Evolutionary conservation across 1,284 basidiomycete species (phyloP).

Genomic region (Cryptococcus amylolentus): DNA sequence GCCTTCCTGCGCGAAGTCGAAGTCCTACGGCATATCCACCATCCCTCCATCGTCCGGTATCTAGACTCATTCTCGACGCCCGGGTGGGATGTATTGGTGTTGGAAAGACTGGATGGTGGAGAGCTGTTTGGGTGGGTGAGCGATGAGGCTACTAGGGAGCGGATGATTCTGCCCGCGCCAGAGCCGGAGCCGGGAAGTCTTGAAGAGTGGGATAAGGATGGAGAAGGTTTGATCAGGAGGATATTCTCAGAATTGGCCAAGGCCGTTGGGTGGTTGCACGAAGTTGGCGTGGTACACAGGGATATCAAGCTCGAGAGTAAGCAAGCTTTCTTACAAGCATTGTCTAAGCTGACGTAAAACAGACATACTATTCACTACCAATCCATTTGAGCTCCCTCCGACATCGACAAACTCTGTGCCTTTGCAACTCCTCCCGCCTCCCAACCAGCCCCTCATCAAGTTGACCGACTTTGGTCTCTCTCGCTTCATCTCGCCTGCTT

Average conservation of each 20-base stretch:
- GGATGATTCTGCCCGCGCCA: slow-evolving; percentile 41
- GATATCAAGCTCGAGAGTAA: slow-evolving; percentile 92
- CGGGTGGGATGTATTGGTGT: slow-evolving; percentile 72
- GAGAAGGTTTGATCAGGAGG: slow-evolving; percentile 58
- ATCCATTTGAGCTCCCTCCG: slow-evolving; percentile 48
- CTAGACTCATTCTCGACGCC: slow-evolving; percentile 70
- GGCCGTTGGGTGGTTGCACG: slow-evolving; percentile 86
- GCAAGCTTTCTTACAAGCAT: slow-evolving; percentile 39
- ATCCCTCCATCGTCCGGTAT: slow-evolving; percentile 76
- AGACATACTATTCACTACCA: slow-evolving; percentile 61
- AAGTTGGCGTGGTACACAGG: slow-evolving; percentile 79
- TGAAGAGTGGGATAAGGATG: slow-evolving; percentile 18
- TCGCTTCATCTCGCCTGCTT: slow-evolving; percentile 69
- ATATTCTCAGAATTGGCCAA: slow-evolving; percentile 76
- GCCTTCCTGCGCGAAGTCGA: slow-evolving; percentile 84
- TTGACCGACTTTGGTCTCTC: slow-evolving; percentile 88
- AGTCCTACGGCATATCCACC: slow-evolving; percentile 76
- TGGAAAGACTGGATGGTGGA: slow-evolving; percentile 74
- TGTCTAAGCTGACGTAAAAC: background rate
- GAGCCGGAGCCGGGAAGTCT: slow-evolving; percentile 1
- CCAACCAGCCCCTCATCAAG: slow-evolving; percentile 63
- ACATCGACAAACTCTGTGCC: slow-evolving; percentile 45
- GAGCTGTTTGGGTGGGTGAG: slow-evolving; percentile 79
- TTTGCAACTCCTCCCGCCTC: slow-evolving; percentile 51
- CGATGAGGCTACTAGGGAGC: slow-evolving; percentile 56